Evolutionary conservation across 345 rosid species (phyloP).

Genomic region (Dipteronia dyeriana): DNA sequence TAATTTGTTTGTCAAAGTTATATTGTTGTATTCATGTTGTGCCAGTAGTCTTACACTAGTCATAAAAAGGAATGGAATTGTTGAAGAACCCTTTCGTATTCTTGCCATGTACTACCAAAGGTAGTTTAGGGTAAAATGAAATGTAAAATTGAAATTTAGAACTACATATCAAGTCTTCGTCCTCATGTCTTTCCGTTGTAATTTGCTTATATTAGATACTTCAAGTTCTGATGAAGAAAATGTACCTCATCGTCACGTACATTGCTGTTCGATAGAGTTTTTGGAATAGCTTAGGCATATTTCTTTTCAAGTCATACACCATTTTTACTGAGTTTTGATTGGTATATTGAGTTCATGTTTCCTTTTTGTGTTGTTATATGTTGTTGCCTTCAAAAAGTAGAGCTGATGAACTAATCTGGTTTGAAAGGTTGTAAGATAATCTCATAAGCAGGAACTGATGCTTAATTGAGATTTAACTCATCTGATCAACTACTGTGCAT

Average conservation of each 20-base stretch:
- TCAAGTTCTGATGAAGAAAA: background rate
- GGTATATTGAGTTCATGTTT: background rate
- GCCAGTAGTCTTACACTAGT: slow-evolving; percentile 13
- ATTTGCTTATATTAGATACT: background rate
- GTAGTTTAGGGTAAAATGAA: slow-evolving; percentile 26
- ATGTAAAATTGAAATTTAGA: slow-evolving; percentile 16
- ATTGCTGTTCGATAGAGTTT: background rate
- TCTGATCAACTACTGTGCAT: background rate
- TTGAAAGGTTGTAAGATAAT: background rate
- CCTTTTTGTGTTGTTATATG: background rate
- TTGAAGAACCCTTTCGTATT: slow-evolving; percentile 11
- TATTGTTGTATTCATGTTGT: slow-evolving; percentile 25
- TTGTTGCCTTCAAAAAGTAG: background rate
- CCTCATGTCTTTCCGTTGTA: background rate
- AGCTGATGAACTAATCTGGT: background rate
- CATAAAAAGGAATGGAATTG: background rate
- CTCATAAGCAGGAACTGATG: background rate
- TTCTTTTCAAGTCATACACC: background rate
- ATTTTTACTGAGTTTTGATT: background rate
- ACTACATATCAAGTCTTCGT: background rate
- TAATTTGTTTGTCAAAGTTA: slow-evolving; percentile 8
- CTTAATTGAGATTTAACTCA: background rate
- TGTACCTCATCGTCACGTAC: background rate
- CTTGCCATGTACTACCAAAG: slow-evolving; percentile 30
- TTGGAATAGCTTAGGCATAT: background rate